These are phyloP conservation scores for Gossypium davidsonii DNA, from an alignment of 441 rosid species.

Conservation along the genomic window DNA sequence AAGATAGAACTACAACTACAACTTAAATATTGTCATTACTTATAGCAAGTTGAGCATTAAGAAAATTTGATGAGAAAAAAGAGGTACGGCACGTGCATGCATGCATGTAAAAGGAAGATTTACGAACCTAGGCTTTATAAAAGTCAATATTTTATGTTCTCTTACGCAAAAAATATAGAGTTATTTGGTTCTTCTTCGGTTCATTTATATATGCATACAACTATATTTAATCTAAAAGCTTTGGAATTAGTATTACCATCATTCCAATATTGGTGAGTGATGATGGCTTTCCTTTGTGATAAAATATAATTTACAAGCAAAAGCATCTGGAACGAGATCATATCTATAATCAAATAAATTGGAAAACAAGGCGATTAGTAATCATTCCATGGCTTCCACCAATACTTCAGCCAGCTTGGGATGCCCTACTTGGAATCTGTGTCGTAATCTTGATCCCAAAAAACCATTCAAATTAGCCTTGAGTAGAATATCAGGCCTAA, in stretches of 20 bases:
- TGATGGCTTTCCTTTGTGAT: not conserved
- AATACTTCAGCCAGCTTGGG: not conserved
- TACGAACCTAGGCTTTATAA: conserved; percentile 9
- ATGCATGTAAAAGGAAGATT: conserved; percentile 22
- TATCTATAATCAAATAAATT: not conserved
- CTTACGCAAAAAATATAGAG: conserved; percentile 17
- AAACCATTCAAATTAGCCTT: not conserved
- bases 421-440: not conserved
- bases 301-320: not conserved
- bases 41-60: conserved; percentile 1
- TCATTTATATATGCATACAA: not conserved
- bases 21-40: not conserved
- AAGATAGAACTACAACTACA: not conserved
- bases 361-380: not conserved
- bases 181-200: conserved; percentile 6
- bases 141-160: conserved; percentile 4
- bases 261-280: conserved; percentile 9
- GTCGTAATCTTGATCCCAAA: not conserved
- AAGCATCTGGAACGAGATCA: not conserved
- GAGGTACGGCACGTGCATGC: conserved; percentile 22
- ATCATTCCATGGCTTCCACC: not conserved
- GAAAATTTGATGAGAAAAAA: conserved; percentile 10
- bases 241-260: conserved; percentile 1
- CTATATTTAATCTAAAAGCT: not conserved
- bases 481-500: not conserved